Percentiles rank a stretch among this genome's conserved stretches.
Evolutionary conservation across 805 yeast genomes (phyloP).

Genomic region (Kodamaea leandrae): DNA sequence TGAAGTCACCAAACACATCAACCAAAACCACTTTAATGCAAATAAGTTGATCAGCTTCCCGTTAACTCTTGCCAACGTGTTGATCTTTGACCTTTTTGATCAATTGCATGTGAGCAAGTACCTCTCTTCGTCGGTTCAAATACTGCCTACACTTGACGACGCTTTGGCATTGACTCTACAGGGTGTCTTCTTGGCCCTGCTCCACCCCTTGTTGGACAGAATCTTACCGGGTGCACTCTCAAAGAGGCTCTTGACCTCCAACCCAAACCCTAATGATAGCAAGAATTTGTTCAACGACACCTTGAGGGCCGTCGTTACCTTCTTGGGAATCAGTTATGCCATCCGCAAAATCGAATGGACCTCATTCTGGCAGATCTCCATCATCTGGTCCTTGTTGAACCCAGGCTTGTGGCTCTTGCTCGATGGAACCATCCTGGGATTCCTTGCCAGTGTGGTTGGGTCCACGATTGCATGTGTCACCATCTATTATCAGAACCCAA

Average conservation of each 20-base stretch:
- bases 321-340: constrained; percentile 70
- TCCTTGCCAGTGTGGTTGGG: constrained; percentile 37
- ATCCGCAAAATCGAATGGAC: constrained; percentile 69
- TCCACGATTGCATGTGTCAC: constrained; percentile 31
- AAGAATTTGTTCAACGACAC: constrained; percentile 36
- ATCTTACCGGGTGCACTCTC: constrained; percentile 29
- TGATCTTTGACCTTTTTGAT: constrained; percentile 15
- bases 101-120: constrained; percentile 13
- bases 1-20: constrained; percentile 50
- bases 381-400: constrained; percentile 60
- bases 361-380: constrained; percentile 60
- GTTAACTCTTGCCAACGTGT: constrained; percentile 13
- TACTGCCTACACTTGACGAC: constrained; percentile 13
- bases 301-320: constrained; percentile 50
- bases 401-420: constrained; percentile 65
- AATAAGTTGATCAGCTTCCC: constrained; percentile 28
- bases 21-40: constrained; percentile 46
- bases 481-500: constrained; percentile 29
- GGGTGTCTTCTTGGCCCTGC: constrained; percentile 58
- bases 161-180: constrained; percentile 39
- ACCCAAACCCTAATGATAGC: constrained; percentile 33
- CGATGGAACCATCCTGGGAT: constrained; percentile 57
- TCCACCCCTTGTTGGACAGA: constrained; percentile 46
- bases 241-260: constrained; percentile 36
- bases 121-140: constrained; percentile 5